A percentile compares a stretch with the other conserved stretches of the same genome.
Conservation (phyloP, 202 grass and related monocot species). For the Setaria italica region DNA sequence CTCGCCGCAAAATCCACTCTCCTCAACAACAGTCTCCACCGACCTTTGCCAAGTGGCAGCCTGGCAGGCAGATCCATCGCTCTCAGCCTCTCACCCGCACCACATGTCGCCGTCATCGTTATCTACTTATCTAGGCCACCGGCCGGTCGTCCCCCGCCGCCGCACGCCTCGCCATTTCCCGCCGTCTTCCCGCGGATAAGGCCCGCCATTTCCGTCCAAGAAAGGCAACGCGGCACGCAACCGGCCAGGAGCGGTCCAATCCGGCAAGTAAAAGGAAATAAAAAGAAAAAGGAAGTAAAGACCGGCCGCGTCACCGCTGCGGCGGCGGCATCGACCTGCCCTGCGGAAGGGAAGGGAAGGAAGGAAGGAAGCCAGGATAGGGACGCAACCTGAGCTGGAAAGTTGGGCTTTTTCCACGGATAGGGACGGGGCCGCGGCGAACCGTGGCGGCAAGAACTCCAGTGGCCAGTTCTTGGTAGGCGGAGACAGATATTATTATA, state of each 20-base stretch:
- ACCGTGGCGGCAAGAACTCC: constrained; percentile 35
- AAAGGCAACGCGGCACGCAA: constrained; percentile 38
- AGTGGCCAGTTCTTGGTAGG: constrained; percentile 36
- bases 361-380: constrained; percentile 28
- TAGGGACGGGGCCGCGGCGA: constrained; percentile 47
- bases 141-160: background rate
- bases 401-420: constrained; percentile 36
- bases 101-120: constrained; percentile 9
- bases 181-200: constrained; percentile 40
- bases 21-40: background rate
- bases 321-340: constrained; percentile 37
- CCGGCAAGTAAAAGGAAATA: constrained; percentile 40
- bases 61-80: background rate
- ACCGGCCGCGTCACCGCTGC: background rate
- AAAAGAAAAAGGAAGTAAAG: constrained; percentile 21
- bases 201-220: background rate
- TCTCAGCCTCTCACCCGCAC: background rate
- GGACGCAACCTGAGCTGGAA: constrained; percentile 46
- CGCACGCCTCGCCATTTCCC: constrained; percentile 28
- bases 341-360: too few relatives aligned
- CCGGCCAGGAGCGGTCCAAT: constrained; percentile 35
- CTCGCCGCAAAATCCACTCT: background rate
- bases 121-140: background rate
- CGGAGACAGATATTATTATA: constrained; percentile 16
- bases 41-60: background rate